Evolutionary conservation across 2,329 filamentous ascomycete species (phyloP).

Genomic region (Cordyceps cateniannulata): DNA sequence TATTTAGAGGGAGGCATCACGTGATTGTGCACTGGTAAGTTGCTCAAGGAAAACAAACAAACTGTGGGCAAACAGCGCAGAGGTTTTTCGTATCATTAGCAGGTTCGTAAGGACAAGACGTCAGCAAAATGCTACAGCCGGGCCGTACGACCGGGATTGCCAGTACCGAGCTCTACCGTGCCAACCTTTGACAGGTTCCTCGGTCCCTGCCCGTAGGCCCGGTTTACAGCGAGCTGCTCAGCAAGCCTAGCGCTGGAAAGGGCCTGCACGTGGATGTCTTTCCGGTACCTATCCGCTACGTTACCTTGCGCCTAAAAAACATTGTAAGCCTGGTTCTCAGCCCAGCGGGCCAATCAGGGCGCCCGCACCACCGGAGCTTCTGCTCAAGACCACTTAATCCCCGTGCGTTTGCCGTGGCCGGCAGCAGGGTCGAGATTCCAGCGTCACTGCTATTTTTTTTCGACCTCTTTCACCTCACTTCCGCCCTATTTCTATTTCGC

Average conservation of each 20-base stretch:
- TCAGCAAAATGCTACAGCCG: background rate
- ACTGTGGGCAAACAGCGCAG: background rate
- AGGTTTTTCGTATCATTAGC: no score
- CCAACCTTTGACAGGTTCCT: background rate
- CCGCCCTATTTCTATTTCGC: background rate
- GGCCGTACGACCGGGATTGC: conserved; percentile 6
- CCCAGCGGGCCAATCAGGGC: conserved; percentile 6
- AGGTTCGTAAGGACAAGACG: no score
- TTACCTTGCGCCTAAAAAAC: conserved; percentile 10
- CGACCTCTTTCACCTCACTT: conserved; percentile 8
- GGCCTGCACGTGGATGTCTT: conserved; percentile 2
- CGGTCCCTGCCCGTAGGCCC: background rate
- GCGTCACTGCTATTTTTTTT: conserved; percentile 12
- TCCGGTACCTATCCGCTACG: conserved; percentile 8
- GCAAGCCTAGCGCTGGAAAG: background rate
- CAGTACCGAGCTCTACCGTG: conserved; percentile 3
- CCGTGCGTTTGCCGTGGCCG: conserved; percentile 7
- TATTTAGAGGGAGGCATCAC: background rate
- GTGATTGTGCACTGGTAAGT: background rate
- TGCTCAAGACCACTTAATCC: conserved; percentile 6
- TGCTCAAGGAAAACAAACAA: background rate
- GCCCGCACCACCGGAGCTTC: conserved; percentile 4
- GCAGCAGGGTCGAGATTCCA: conserved; percentile 5
- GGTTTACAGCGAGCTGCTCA: background rate
- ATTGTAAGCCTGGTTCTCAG: background rate